Conservation (phyloP, 2,329 filamentous ascomycete species). For the Ceratocystis variospora region DNA sequence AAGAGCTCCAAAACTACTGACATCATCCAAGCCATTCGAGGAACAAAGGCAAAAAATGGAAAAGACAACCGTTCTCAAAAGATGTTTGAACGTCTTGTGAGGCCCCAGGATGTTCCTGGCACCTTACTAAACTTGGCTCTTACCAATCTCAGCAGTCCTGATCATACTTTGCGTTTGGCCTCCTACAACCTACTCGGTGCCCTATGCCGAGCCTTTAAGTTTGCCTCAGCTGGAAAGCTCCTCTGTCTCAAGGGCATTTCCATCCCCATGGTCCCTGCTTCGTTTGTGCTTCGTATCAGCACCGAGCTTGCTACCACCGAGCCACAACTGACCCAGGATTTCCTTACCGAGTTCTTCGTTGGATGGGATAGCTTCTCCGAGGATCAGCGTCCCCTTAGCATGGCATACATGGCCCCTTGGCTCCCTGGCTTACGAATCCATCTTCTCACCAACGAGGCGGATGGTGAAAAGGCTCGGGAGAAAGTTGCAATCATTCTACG, state of each 20-base stretch:
- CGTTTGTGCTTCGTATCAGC: slow-evolving; percentile 53
- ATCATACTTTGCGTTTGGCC: slow-evolving; percentile 45
- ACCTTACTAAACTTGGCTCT: slow-evolving; percentile 54
- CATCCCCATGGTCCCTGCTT: slow-evolving; percentile 48
- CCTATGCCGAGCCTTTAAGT: slow-evolving; percentile 54
- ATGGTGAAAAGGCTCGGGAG: slow-evolving; percentile 52
- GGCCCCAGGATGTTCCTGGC: slow-evolving; percentile 56
- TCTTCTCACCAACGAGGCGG: slow-evolving; percentile 43
- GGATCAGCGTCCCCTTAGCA: slow-evolving; percentile 51
- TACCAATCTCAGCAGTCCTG: slow-evolving; percentile 50
- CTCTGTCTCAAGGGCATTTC: slow-evolving; percentile 50
- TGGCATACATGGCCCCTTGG: slow-evolving; percentile 60
- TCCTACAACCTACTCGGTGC: slow-evolving; percentile 56
- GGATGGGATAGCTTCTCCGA: slow-evolving; percentile 57
- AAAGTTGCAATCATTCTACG: slow-evolving; percentile 50
- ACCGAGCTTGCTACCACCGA: slow-evolving; percentile 48
- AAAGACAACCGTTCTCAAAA: slow-evolving; percentile 49
- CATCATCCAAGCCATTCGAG: slow-evolving; percentile 48
- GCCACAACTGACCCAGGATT: slow-evolving; percentile 53
- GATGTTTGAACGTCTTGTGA: slow-evolving; percentile 49
- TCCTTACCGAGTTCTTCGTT: slow-evolving; percentile 59
- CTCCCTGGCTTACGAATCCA: slow-evolving; percentile 46
- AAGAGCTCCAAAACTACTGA: slow-evolving; percentile 51
- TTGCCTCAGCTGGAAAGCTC: slow-evolving; percentile 46
- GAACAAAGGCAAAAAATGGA: slow-evolving; percentile 48